phyloP scores from a whole-genome alignment of 192 early-diverging fungal genomes.

The Umbelopsis sp. region DNA sequence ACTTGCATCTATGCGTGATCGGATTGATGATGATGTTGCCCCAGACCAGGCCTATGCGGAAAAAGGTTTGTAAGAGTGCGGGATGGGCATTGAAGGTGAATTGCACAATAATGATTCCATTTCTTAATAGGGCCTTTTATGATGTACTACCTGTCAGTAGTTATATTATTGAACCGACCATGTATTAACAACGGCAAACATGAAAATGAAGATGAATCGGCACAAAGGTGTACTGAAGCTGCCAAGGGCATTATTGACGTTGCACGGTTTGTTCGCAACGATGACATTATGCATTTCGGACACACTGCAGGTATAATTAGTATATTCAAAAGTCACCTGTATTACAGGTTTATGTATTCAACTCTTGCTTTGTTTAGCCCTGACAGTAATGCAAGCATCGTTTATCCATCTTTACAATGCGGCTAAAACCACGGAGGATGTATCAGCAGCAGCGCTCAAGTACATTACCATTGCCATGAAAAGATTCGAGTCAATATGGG shows the following conservation, averaged over 20 bases:
- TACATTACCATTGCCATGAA: not conserved
- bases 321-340: not conserved
- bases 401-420: constrained; percentile 16
- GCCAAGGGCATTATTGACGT: not conserved
- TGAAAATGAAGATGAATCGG: not conserved
- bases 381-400: constrained; percentile 13
- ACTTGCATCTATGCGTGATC: not conserved
- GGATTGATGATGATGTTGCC: constrained; percentile 5
- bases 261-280: not conserved
- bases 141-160: not conserved
- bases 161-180: constrained; percentile 1
- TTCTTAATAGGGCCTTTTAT: not conserved
- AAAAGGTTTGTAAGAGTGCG: constrained; percentile 7
- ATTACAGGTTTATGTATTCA: not conserved
- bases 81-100: not conserved
- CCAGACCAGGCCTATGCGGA: not conserved
- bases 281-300: constrained; percentile 14
- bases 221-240: constrained; percentile 1
- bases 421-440: not conserved
- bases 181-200: not conserved
- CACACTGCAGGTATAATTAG: not conserved
- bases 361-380: not conserved
- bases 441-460: constrained; percentile 1
- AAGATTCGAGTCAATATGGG: not conserved
- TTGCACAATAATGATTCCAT: not conserved